Evolutionary conservation across 129 eudicot species (phyloP).

Genomic region (Chrysanthemum makinoi): DNA sequence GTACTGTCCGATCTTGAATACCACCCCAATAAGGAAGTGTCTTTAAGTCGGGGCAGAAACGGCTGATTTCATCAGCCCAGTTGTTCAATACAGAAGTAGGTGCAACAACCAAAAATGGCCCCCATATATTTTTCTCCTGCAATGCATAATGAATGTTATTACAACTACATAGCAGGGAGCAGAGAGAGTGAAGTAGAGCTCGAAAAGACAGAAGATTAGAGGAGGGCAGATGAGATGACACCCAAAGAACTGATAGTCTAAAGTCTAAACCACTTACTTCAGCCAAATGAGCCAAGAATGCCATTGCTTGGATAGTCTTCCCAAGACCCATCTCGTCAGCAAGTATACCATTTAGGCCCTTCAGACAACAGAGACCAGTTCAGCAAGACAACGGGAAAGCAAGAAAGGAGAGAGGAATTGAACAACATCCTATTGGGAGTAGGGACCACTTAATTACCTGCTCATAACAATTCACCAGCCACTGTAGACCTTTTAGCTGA

Average conservation of each 20-base stretch:
- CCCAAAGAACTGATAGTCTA: too few relatives aligned
- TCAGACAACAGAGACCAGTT: slow-evolving; percentile 7
- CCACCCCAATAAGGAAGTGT: slow-evolving; percentile 99
- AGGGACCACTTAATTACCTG: slow-evolving; percentile 52
- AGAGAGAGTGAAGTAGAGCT: slow-evolving; percentile 13
- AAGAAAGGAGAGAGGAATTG: neutral
- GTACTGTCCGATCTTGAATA: slow-evolving; percentile 72
- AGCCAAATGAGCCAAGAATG: slow-evolving; percentile 97
- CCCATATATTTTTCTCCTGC: slow-evolving; percentile 99
- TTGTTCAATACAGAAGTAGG: slow-evolving; percentile 96
- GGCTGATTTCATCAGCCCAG: slow-evolving; percentile 98
- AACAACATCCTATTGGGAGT: neutral
- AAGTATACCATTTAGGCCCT: slow-evolving; percentile 99
- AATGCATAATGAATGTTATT: slow-evolving; percentile 21
- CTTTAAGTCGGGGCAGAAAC: slow-evolving; percentile 92
- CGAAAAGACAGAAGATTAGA: too few relatives aligned
- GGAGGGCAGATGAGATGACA: too few relatives aligned
- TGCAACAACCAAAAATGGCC: slow-evolving; percentile 97
- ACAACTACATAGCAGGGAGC: neutral
- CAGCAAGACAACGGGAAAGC: slow-evolving; percentile 12
- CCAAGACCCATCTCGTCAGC: slow-evolving; percentile 99
- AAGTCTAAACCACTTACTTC: slow-evolving; percentile 52
- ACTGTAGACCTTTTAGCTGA: slow-evolving; percentile 97
- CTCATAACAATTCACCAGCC: slow-evolving; percentile 98
- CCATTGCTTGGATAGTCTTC: slow-evolving; percentile 99